These are phyloP conservation scores for Rhodotorula sp. DNA, from an alignment of 1,284 basidiomycete species.

Conservation along the genomic window DNA sequence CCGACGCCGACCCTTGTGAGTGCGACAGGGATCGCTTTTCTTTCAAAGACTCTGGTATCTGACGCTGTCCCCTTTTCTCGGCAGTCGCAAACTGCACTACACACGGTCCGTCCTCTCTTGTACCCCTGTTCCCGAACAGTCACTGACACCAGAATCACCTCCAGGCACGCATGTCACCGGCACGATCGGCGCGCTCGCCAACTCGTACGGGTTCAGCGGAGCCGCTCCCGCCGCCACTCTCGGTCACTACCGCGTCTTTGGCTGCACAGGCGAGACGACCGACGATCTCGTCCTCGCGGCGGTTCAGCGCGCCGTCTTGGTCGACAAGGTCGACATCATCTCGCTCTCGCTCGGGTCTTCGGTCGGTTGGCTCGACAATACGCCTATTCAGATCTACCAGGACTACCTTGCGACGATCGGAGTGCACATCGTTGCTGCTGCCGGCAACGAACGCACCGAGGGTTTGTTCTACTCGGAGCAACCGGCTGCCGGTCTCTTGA, in stretches of 20 bases:
- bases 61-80: neutral
- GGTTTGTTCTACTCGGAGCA: constrained; percentile 35
- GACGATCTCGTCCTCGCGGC: constrained; percentile 8
- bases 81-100: constrained; percentile 35
- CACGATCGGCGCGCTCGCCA: constrained; percentile 39
- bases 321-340: constrained; percentile 32
- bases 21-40: neutral
- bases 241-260: constrained; percentile 37
- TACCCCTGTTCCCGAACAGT: rapidly evolving
- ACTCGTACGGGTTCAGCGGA: constrained; percentile 40
- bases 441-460: constrained; percentile 34
- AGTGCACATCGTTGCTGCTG: constrained; percentile 21
- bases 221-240: constrained; percentile 40
- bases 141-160: neutral
- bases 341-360: constrained; percentile 26
- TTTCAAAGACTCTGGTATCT: neutral
- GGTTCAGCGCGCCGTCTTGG: constrained; percentile 4
- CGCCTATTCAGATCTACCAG: constrained; percentile 24
- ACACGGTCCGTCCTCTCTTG: constrained; percentile 8
- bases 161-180: constrained; percentile 36
- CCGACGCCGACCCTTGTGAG: constrained; percentile 45
- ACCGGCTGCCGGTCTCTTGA: constrained; percentile 21
- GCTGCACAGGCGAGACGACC: neutral
- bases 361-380: constrained; percentile 28
- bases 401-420: constrained; percentile 20